Conservation (phyloP, 495 filamentous ascomycete genomes). For the Aspergillus sclerotiicarbonarius region DNA sequence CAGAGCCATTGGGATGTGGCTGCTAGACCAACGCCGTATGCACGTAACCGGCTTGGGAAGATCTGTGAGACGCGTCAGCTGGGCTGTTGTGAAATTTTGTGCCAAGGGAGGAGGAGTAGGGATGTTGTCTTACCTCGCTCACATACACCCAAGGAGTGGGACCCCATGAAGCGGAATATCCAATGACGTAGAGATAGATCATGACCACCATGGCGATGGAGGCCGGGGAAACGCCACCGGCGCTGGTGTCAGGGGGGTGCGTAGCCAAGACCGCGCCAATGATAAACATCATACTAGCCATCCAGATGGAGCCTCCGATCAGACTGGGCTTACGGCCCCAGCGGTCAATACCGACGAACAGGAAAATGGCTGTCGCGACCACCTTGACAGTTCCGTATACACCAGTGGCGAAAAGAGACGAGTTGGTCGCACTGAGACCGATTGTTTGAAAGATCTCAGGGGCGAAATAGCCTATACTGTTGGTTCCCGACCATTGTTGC, state of each 20-base stretch:
- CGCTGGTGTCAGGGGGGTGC: slow-evolving; percentile 55
- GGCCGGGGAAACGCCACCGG: slow-evolving; percentile 43
- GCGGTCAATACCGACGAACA: slow-evolving; percentile 69
- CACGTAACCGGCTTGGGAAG: slow-evolving; percentile 66
- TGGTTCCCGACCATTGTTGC: slow-evolving; percentile 54
- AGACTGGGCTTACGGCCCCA: slow-evolving; percentile 69
- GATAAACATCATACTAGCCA: slow-evolving; percentile 72
- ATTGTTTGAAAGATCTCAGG: slow-evolving; percentile 62
- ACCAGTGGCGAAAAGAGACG: slow-evolving; percentile 52
- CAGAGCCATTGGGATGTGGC: slow-evolving; percentile 54
- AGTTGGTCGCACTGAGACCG: slow-evolving; percentile 45
- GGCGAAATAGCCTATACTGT: slow-evolving; percentile 51
- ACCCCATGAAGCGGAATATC: slow-evolving; percentile 42
- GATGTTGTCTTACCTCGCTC: slow-evolving; percentile 31
- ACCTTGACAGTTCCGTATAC: slow-evolving; percentile 57
- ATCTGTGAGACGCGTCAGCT: slow-evolving; percentile 37
- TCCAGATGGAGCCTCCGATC: slow-evolving; percentile 70
- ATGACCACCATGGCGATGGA: slow-evolving; percentile 51
- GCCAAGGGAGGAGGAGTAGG: not conserved
- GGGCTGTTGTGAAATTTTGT: not conserved
- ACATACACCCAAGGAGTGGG: slow-evolving; percentile 54
- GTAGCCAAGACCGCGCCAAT: slow-evolving; percentile 78
- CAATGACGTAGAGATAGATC: slow-evolving; percentile 55
- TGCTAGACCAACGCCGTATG: slow-evolving; percentile 66
- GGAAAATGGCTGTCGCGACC: slow-evolving; percentile 58